A percentile compares a stretch with the other conserved stretches of the same genome.
Conservation (phyloP, 2,329 filamentous ascomycete genomes). For the Phyllosticta capitalensis region DNA sequence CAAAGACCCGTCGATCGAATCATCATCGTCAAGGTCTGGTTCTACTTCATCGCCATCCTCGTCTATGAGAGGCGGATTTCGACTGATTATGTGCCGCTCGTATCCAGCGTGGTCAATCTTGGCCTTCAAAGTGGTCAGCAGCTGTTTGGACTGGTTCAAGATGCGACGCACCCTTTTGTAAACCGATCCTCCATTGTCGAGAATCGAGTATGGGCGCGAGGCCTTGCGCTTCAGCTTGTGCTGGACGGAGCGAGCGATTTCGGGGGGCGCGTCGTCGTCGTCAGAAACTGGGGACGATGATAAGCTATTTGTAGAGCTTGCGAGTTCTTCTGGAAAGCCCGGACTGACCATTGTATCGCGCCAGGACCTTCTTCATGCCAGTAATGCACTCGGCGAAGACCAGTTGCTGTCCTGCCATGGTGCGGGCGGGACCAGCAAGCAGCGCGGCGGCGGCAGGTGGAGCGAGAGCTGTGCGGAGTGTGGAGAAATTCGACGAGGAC, state of each 20-base stretch:
- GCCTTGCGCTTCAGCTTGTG: constrained; percentile 71
- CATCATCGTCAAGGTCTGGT: constrained; percentile 57
- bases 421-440: neutral
- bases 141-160: neutral
- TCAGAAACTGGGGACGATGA: constrained; percentile 50
- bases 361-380: constrained; percentile 25
- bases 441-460: neutral
- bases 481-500: neutral
- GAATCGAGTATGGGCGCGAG: constrained; percentile 16
- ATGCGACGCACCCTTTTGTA: constrained; percentile 57
- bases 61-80: constrained; percentile 63
- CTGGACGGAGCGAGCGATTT: constrained; percentile 52
- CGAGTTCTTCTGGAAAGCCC: constrained; percentile 35
- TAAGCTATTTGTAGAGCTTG: neutral
- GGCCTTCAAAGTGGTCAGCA: constrained; percentile 34
- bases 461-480: neutral
- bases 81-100: constrained; percentile 61
- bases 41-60: constrained; percentile 71
- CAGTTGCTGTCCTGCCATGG: constrained; percentile 31
- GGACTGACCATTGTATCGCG: constrained; percentile 9
- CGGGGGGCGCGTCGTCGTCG: constrained; percentile 57
- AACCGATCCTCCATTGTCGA: constrained; percentile 47
- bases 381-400: constrained; percentile 32
- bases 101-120: constrained; percentile 65
- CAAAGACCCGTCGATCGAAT: constrained; percentile 42